Evolutionary conservation across 139 green algal species (phyloP).

Genomic region (Chlamydomonas schloesseri): DNA sequence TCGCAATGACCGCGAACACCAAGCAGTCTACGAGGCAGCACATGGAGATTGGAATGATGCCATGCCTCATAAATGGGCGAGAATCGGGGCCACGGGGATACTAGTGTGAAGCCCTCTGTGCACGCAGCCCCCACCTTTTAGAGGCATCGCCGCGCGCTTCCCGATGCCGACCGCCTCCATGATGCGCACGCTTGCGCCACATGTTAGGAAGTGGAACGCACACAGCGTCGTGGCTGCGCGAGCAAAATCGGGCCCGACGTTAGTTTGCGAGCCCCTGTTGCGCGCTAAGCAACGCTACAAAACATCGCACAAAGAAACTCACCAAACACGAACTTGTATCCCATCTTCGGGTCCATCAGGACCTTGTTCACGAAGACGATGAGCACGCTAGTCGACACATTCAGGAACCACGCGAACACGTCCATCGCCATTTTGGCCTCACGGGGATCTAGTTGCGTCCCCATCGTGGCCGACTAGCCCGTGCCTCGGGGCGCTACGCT

Average conservation of each 20-base stretch:
- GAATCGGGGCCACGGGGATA: too few species aligned
- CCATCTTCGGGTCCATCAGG: constrained; percentile 68
- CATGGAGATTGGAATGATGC: too few species aligned
- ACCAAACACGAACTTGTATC: constrained; percentile 76
- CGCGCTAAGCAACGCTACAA: not conserved
- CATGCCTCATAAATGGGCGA: too few species aligned
- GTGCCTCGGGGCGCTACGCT: too few species aligned
- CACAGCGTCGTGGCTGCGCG: constrained; percentile 71
- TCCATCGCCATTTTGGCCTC: constrained; percentile 32
- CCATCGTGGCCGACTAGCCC: not conserved
- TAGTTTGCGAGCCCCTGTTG: not conserved
- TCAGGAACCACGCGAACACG: constrained; percentile 36
- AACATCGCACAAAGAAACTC: not conserved
- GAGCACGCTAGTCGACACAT: constrained; percentile 51
- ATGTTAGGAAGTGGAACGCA: constrained; percentile 70
- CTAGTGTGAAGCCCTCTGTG: too few species aligned
- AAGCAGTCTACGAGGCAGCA: constrained; percentile 57
- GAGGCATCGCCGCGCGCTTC: constrained; percentile 50
- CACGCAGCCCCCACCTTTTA: constrained; percentile 12
- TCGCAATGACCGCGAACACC: constrained; percentile 66
- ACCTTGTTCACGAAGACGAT: constrained; percentile 81
- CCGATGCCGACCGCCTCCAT: constrained; percentile 53
- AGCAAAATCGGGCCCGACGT: not conserved
- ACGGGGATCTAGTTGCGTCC: not conserved
- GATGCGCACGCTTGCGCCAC: constrained; percentile 42